Conservation (phyloP, 2,329 filamentous ascomycete genomes). For the Fusarium sp. region DNA sequence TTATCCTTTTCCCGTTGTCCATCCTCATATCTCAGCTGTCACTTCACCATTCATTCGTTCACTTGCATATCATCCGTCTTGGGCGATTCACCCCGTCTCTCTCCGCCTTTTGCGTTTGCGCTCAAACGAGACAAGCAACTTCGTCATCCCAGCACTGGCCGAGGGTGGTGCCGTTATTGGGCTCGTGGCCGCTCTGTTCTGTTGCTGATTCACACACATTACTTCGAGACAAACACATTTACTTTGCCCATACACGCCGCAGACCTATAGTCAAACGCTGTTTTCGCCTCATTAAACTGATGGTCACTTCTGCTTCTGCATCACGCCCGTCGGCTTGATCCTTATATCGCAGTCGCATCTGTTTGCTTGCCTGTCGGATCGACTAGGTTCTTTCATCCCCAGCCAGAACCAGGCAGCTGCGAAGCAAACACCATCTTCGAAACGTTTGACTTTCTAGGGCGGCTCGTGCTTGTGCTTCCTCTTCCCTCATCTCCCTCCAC, state of each 20-base stretch:
- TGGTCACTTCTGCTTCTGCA: constrained; percentile 4
- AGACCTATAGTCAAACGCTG: constrained; percentile 15
- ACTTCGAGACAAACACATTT: constrained; percentile 37
- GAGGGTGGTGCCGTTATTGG: constrained; percentile 37
- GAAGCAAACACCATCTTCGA: constrained; percentile 30
- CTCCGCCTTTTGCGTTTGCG: constrained; percentile 20
- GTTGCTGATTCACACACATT: constrained; percentile 46
- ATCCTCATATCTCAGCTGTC: constrained; percentile 33
- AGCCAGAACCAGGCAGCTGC: constrained; percentile 20
- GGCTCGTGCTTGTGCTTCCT: constrained; percentile 36
- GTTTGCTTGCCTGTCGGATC: constrained; percentile 4
- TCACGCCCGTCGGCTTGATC: constrained; percentile 9
- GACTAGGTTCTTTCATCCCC: constrained; percentile 15
- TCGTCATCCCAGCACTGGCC: constrained; percentile 41
- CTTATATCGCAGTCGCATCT: constrained; percentile 8
- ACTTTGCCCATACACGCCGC: constrained; percentile 20
- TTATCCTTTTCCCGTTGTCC: constrained; percentile 35
- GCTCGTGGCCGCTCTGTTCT: constrained; percentile 30
- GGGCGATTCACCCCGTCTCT: constrained; percentile 22
- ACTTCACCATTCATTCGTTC: constrained; percentile 4
- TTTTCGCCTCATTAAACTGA: constrained; percentile 5
- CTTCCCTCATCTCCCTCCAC: constrained; percentile 34
- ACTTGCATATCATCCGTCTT: constrained; percentile 1
- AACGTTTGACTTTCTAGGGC: constrained; percentile 35
- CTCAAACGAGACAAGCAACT: constrained; percentile 24